Evolutionary conservation across 768 basidiomycete species (phyloP), one percentile per base, ranked within the genome.

Genomic region (Leucocoprinus leucothites): DNA sequence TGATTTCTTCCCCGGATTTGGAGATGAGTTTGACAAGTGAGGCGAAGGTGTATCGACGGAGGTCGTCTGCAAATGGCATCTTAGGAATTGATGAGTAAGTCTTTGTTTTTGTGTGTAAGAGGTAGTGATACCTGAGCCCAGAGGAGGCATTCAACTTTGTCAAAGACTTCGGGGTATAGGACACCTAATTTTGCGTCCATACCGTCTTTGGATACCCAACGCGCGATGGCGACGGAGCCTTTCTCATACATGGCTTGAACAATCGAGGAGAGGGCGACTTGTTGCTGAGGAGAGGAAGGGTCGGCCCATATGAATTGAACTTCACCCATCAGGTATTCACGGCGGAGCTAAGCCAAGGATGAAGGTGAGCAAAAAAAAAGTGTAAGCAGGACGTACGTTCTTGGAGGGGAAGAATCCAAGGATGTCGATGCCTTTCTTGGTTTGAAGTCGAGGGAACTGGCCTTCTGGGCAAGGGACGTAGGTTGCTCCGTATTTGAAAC

Each of bases 11-110:
- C 2, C 94, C 93, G 44, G 85, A 87, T 65, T 83, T 89, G 53
- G 84, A 86, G 56, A 86, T 73, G 14, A 96, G 78, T 9, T 76
- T 76, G 38, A 42, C 26, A 25, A 98, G 78, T 0, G 91, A 91
- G 0, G 88, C 83, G 67, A 99, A 98, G 9, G 82, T 84, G 68
- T 91, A 93, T 60, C 85, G 89, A 56, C 94, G 84, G 50, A 94
- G 77, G 62, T 99, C 96, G 66, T 99, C 96, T 1, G 93, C 93
- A 64, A 97, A 98, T 0, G 96, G 96, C 81, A 98, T 82, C 93
- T 56, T n/a, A n/a, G 22, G 13, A 16, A 5, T 13, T 8, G 2
- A 16, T 42, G 5, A 35, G 21, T 6, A n/a, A 42, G 19, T 38
- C 21, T n/a, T 3, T 9, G 14, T 13, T n/a, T 9, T 16, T 8